Percentiles rank a stretch among this genome's conserved stretches.
These are phyloP conservation scores for Talaromyces wortmannii DNA, from an alignment of 495 filamentous ascomycete species.

Conservation along the genomic window DNA sequence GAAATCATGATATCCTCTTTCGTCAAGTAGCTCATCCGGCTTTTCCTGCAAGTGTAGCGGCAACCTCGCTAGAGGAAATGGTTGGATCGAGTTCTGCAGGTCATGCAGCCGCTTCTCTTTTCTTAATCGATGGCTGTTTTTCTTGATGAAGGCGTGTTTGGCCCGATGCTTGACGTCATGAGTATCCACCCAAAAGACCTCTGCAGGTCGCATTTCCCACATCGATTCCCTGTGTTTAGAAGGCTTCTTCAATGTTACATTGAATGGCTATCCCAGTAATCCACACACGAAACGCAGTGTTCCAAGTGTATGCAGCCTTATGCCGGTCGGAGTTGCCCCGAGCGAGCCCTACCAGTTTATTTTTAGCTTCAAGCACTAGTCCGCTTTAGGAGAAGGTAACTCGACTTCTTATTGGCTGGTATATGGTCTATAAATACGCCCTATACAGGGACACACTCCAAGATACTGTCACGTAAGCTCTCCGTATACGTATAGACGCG, in stretches of 20 bases:
- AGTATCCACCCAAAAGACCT: not conserved
- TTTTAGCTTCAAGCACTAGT: no score
- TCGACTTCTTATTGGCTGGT: no score
- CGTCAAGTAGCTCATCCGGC: not conserved
- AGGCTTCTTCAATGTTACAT: no score
- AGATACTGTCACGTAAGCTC: not conserved
- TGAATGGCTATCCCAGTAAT: no score
- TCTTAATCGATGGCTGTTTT: not conserved
- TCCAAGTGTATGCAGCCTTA: no score
- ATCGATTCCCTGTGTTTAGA: not conserved
- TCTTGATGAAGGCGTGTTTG: not conserved
- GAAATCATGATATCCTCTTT: not conserved
- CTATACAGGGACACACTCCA: not conserved
- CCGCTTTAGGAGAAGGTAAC: no score
- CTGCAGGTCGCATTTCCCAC: not conserved
- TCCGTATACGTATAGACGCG: constrained; percentile 22
- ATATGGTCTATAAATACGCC: no score
- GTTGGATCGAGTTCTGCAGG: not conserved
- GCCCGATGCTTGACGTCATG: not conserved
- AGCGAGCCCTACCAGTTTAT: no score
- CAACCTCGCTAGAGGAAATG: not conserved
- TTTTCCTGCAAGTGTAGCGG: not conserved
- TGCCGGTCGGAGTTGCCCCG: no score
- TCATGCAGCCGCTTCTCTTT: not conserved
- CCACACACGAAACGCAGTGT: no score